phyloP scores from a whole-genome alignment of 352 stramenopile genomes.

The Thraustochytrium striatum region DNA sequence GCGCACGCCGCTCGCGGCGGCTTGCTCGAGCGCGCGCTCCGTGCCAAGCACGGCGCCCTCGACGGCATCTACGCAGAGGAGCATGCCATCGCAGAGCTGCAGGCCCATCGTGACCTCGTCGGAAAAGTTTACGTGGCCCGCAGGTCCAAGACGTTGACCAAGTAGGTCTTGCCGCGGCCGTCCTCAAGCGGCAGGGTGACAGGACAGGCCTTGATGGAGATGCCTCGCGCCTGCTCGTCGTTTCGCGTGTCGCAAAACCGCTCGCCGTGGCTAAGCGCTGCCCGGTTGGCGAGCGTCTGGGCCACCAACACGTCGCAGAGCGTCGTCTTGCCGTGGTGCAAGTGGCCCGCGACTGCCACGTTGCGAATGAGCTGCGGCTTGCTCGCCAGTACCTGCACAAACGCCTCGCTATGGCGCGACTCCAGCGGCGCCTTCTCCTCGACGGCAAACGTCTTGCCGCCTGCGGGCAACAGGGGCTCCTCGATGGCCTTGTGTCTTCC shows the following conservation, averaged over 20 bases:
- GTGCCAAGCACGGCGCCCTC: slow-evolving; percentile 96
- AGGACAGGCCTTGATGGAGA: slow-evolving; percentile 93
- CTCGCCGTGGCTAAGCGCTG: slow-evolving; percentile 60
- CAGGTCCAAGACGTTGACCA: slow-evolving; percentile 90
- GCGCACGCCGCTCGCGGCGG: slow-evolving; percentile 77
- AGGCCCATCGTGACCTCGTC: slow-evolving; percentile 88
- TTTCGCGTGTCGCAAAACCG: slow-evolving; percentile 91
- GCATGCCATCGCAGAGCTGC: slow-evolving; percentile 84
- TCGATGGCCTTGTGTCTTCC: slow-evolving; percentile 97
- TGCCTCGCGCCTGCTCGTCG: slow-evolving; percentile 91
- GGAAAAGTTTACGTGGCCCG: slow-evolving; percentile 94
- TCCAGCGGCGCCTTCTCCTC: slow-evolving; percentile 73
- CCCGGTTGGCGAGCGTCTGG: slow-evolving; percentile 76
- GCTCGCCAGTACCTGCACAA: slow-evolving; percentile 79
- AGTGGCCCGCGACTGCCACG: slow-evolving; percentile 90
- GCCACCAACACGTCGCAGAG: slow-evolving; percentile 83
- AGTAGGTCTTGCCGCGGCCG: slow-evolving; percentile 87
- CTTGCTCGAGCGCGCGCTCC: slow-evolving; percentile 85
- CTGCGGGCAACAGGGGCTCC: slow-evolving; percentile 93
- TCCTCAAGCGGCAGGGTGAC: slow-evolving; percentile 88
- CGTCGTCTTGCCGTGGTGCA: slow-evolving; percentile 92
- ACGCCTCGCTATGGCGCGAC: slow-evolving; percentile 77
- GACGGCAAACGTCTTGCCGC: slow-evolving; percentile 84
- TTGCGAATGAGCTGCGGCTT: slow-evolving; percentile 82
- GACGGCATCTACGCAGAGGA: slow-evolving; percentile 93